Base-by-base conservation (phyloP, 169 alveolate species). In the Eimeria necatrix region DNA sequence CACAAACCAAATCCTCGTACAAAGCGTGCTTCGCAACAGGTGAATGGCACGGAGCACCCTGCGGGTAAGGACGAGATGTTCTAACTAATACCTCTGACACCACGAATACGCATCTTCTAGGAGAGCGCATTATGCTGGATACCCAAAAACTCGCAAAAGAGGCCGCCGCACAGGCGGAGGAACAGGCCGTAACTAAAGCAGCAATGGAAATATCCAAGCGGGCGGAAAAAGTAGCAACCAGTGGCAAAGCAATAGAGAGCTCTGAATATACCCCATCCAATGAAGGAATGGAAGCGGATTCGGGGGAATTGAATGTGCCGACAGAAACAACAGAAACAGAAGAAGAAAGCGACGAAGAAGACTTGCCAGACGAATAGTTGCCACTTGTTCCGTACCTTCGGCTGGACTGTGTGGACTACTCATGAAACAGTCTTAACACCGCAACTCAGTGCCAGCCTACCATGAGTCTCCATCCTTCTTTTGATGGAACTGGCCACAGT, bases 41-140 rank as follows among this genome's bases (percentile, higher is more conserved):
- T 93, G 32, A 93, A 93, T 68, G 95, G 95, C 87, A 70, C 41
- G 70, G 95, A 80, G 24, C 95, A 93, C 49, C 95, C 95, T 3
- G 93, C 83, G 18, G 95, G 95, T 93, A 53, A 93, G 93, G 41
- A 7, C 60, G 61, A 32, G 41, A 32, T 8, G 80, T 49, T 12
- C 80, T 26, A 49, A 59, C 20, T 53, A 56, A 20, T 68, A 52
- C 14, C 5, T 12, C 48, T 41, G 73, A 51, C 53, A 59, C 48
- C 48, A 61, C 59, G 32, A 85, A n/a, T 2, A 60, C 26, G 61
- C 81, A 0, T 20, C 68, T 14, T 9, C 7, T 20, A 85, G 93
- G 93, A 60, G 93, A 85, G 32, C 93, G 60, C 74, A 61, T 85
- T 41, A 32, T 46, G 83, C 60, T 85, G 48, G 81, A 85, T 61